Evolutionary conservation across 495 filamentous ascomycete species (phyloP).

Genomic region (Halenospora varia): DNA sequence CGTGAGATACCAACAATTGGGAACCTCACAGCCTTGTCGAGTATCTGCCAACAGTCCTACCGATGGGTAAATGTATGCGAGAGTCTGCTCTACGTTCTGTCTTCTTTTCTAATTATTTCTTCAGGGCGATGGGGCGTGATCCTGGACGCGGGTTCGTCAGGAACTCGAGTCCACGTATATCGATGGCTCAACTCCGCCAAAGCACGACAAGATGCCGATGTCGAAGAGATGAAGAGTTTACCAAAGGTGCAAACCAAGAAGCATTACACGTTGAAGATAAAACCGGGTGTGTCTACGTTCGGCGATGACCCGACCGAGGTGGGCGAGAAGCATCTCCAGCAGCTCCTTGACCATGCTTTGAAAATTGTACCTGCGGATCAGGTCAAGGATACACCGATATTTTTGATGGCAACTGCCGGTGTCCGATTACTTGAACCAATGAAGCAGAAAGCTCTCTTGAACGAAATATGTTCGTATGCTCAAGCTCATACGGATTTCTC

Average conservation of each 20-base stretch:
- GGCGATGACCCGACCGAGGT: slow-evolving; percentile 70
- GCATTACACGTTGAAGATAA: slow-evolving; percentile 89
- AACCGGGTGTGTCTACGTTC: slow-evolving; percentile 89
- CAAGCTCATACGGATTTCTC: slow-evolving; percentile 74
- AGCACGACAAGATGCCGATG: slow-evolving; percentile 57
- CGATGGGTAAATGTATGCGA: slow-evolving; percentile 28
- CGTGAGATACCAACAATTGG: neutral
- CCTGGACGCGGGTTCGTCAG: slow-evolving; percentile 63
- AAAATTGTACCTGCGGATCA: slow-evolving; percentile 75
- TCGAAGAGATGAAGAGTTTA: slow-evolving; percentile 60
- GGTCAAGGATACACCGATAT: slow-evolving; percentile 82
- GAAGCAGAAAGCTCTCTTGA: slow-evolving; percentile 66
- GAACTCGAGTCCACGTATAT: slow-evolving; percentile 92
- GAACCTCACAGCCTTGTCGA: neutral
- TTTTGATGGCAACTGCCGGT: slow-evolving; percentile 93
- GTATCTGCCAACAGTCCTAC: slow-evolving; percentile 6
- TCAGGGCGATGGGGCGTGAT: slow-evolving; percentile 53
- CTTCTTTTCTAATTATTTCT: slow-evolving; percentile 1
- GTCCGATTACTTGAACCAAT: slow-evolving; percentile 81
- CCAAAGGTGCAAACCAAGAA: slow-evolving; percentile 79
- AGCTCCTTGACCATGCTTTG: slow-evolving; percentile 78
- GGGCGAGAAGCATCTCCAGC: slow-evolving; percentile 74
- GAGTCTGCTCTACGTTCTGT: neutral
- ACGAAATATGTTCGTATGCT: slow-evolving; percentile 80
- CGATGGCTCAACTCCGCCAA: slow-evolving; percentile 75